Evolutionary conservation across 108 stramenopile genomes (phyloP).

Genomic region (Craspedostauros australis): DNA sequence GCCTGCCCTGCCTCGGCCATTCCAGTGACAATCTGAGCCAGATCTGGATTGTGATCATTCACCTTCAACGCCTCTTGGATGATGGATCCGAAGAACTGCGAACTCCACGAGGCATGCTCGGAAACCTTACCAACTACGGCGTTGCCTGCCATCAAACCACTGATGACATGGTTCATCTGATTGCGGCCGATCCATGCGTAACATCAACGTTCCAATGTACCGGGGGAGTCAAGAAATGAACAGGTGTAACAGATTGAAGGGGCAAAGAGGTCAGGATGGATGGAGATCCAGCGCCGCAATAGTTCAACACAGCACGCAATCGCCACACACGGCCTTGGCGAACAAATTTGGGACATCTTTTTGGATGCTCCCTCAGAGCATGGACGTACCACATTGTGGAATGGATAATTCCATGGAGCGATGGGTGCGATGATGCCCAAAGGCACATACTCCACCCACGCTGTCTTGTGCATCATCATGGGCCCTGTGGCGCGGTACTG

Average conservation of each 20-base stretch:
- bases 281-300: background rate
- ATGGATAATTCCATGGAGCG: constrained; percentile 99
- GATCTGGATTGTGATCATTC: constrained; percentile 87
- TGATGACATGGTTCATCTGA: constrained; percentile 91
- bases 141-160: constrained; percentile 95
- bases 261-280: background rate
- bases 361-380: too few species aligned
- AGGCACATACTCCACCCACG: constrained; percentile 95
- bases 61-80: constrained; percentile 75
- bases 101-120: constrained; percentile 91
- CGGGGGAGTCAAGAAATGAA: background rate
- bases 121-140: constrained; percentile 95
- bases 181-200: background rate
- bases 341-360: too few species aligned
- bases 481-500: constrained; percentile 76
- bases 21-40: constrained; percentile 90
- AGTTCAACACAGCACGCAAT: background rate
- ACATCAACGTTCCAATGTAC: background rate
- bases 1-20: constrained; percentile 92
- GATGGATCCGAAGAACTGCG: constrained; percentile 73
- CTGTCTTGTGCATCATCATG: constrained; percentile 94
- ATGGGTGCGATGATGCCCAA: constrained; percentile 95
- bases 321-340: too few species aligned
- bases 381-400: constrained; percentile 56
- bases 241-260: background rate